phyloP scores from a whole-genome alignment of 768 basidiomycete species.

The Coprinopsis sp. region DNA sequence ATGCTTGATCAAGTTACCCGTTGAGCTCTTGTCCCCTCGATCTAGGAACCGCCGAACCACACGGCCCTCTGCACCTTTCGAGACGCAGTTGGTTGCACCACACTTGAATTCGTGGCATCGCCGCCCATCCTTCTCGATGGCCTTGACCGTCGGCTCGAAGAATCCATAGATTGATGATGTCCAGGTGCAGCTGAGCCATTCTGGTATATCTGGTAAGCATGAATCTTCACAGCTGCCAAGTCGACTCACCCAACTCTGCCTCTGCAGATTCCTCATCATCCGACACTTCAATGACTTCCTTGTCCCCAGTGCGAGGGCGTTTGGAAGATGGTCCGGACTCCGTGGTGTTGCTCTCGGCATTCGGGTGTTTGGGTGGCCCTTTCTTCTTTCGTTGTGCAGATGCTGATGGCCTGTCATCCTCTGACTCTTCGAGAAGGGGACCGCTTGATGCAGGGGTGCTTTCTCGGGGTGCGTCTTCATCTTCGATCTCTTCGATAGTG shows the following conservation, averaged over 20 bases:
- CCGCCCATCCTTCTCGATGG: conserved; percentile 5
- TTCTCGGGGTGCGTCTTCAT: neutral
- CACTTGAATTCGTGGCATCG: conserved; percentile 26
- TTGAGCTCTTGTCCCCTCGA: conserved; percentile 23
- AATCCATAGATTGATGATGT: neutral
- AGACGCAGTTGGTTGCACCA: conserved; percentile 15
- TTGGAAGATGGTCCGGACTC: too few relatives aligned
- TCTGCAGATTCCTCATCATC: neutral
- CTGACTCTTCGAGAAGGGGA: neutral
- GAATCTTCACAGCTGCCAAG: neutral
- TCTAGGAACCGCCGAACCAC: conserved; percentile 20
- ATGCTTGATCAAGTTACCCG: conserved; percentile 25
- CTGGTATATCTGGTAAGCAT: neutral
- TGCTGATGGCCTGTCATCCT: too few relatives aligned
- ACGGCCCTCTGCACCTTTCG: neutral
- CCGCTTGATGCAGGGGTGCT: neutral
- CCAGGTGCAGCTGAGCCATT: neutral
- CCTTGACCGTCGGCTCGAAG: neutral
- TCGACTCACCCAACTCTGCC: neutral
- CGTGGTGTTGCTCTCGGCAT: too few relatives aligned
- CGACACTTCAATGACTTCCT: too few relatives aligned
- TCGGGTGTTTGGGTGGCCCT: too few relatives aligned
- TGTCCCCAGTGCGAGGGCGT: too few relatives aligned
- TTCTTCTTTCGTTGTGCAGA: too few relatives aligned
- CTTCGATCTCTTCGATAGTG: neutral